Evolutionary conservation across 306 rosid species (phyloP).

Genomic region (Alnus glutinosa): DNA sequence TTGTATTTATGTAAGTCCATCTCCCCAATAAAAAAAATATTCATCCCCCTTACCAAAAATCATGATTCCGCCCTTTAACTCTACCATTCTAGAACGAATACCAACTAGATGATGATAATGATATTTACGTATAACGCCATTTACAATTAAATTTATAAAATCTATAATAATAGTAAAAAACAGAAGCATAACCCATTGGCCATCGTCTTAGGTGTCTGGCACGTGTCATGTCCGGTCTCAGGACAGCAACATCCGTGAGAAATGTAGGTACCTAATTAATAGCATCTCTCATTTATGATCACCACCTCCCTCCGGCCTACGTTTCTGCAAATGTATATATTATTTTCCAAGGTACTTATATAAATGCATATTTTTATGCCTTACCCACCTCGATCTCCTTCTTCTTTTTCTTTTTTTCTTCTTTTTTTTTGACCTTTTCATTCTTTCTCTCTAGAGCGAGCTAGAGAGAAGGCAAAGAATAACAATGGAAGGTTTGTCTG

Average conservation of each 20-base stretch:
- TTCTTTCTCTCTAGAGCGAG: background rate
- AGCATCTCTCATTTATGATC: constrained; percentile 24
- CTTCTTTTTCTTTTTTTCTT: background rate
- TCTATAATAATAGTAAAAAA: background rate
- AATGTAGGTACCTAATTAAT: constrained; percentile 5
- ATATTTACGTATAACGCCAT: too few relatives aligned
- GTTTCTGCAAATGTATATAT: background rate
- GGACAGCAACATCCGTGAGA: constrained; percentile 17
- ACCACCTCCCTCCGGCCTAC: background rate
- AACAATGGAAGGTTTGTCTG: constrained; percentile 59
- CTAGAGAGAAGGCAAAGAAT: background rate
- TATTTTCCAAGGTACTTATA: background rate
- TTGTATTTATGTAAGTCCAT: too few relatives aligned
- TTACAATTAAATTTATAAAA: too few relatives aligned
- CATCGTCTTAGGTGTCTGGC: background rate
- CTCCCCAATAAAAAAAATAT: too few relatives aligned
- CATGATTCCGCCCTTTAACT: too few relatives aligned
- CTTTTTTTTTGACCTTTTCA: background rate
- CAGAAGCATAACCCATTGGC: background rate
- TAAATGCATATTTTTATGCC: background rate
- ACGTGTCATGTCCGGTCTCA: constrained; percentile 11
- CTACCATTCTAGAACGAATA: too few relatives aligned
- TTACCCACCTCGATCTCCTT: constrained; percentile 19
- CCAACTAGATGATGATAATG: too few relatives aligned
- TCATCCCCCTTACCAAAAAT: too few relatives aligned